Percentiles rank a stretch among this genome's conserved stretches.
phyloP scores from a whole-genome alignment of 2,329 filamentous ascomycete genomes.

The Talaromyces marneffei region DNA sequence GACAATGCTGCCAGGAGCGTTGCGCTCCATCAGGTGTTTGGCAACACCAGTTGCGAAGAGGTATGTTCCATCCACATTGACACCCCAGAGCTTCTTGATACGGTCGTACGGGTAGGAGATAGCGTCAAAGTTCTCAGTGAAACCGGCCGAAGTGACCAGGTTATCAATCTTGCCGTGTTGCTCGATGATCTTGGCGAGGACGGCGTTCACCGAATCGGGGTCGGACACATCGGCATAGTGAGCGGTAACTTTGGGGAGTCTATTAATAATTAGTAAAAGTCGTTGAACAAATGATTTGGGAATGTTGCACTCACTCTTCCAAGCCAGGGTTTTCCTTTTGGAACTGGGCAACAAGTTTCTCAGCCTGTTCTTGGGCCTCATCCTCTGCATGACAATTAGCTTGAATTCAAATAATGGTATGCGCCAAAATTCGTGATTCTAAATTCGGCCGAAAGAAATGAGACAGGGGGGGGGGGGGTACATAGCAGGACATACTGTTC shows the following conservation, averaged over 20 bases:
- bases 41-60: slow-evolving; percentile 79
- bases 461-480: not conserved
- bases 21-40: slow-evolving; percentile 79
- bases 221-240: slow-evolving; percentile 85
- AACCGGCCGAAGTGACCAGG: slow-evolving; percentile 91
- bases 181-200: slow-evolving; percentile 63
- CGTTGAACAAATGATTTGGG: not conserved
- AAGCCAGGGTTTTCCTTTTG: slow-evolving; percentile 71
- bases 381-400: slow-evolving; percentile 54
- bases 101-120: slow-evolving; percentile 85
- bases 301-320: slow-evolving; percentile 48
- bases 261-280: slow-evolving; percentile 25
- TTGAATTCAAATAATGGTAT: not conserved
- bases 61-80: slow-evolving; percentile 91
- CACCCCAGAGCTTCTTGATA: slow-evolving; percentile 87
- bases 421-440: not conserved
- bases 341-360: slow-evolving; percentile 69
- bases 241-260: slow-evolving; percentile 75
- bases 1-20: slow-evolving; percentile 76
- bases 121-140: slow-evolving; percentile 93
- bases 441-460: slow-evolving; percentile 5
- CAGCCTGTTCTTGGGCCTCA: slow-evolving; percentile 72
- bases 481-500: slow-evolving; percentile 64
- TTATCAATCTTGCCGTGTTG: slow-evolving; percentile 80
- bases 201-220: slow-evolving; percentile 68